phyloP scores from a whole-genome alignment of 441 rosid genomes.

The Arabidopsis hybrid region DNA sequence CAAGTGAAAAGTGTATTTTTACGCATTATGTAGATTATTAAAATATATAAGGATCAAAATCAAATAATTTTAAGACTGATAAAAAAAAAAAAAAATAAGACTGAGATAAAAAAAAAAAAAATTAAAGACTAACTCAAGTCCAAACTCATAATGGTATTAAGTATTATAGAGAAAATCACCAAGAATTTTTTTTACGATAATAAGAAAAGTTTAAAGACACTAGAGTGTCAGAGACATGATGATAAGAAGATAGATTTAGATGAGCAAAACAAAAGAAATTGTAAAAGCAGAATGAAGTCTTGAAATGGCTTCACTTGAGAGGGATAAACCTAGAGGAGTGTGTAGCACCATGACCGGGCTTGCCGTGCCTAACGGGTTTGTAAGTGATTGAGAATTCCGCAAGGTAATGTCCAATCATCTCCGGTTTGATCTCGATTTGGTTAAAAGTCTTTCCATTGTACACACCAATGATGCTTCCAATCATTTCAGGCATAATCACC shows the following conservation, averaged over 20 bases:
- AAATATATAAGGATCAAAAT: not conserved
- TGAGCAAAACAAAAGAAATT: not conserved
- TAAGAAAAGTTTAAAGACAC: not conserved
- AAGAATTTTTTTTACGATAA: not conserved
- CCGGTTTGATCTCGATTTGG: conserved; percentile 62
- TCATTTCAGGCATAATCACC: conserved; percentile 63
- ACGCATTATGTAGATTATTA: not conserved
- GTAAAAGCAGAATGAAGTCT: not conserved
- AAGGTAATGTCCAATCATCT: conserved; percentile 62
- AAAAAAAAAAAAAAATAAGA: too few relatives aligned
- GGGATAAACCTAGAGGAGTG: conserved; percentile 70
- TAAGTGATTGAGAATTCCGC: conserved; percentile 65
- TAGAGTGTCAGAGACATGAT: not conserved
- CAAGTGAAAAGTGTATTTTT: not conserved
- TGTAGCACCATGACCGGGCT: conserved; percentile 67
- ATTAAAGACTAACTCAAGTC: not conserved
- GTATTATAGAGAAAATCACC: too few relatives aligned
- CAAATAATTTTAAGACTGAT: not conserved
- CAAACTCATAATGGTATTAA: not conserved
- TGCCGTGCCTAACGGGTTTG: conserved; percentile 69
- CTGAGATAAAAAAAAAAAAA: too few relatives aligned
- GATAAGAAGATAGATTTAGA: not conserved
- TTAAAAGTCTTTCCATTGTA: conserved; percentile 66
- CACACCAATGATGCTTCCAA: conserved; percentile 59
- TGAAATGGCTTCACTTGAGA: conserved; percentile 52